Evolutionary conservation across 164 flowering plant genomes (phyloP).

Genomic region (Liriodendron chinense): DNA sequence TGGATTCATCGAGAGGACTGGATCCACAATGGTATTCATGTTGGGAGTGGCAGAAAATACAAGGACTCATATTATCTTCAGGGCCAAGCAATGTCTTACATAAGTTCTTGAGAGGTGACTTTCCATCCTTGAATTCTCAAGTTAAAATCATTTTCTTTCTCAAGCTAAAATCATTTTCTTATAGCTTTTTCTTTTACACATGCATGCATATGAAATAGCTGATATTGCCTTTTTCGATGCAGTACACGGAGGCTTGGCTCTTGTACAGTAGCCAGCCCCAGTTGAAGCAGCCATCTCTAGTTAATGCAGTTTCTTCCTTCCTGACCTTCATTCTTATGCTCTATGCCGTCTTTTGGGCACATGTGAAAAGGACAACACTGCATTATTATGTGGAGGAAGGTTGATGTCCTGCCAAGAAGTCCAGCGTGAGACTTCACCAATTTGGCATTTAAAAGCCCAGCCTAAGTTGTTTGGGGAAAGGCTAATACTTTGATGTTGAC

Average conservation of each 20-base stretch:
- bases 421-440: too few relatives aligned
- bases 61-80: conserved; percentile 84
- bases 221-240: not conserved
- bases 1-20: conserved; percentile 98
- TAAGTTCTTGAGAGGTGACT: conserved; percentile 43
- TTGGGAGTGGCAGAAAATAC: conserved; percentile 87
- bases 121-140: not conserved
- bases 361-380: too few relatives aligned
- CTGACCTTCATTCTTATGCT: too few relatives aligned
- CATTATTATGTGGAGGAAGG: too few relatives aligned
- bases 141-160: not conserved
- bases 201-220: too few relatives aligned
- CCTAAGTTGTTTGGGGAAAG: too few relatives aligned
- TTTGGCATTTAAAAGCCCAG: too few relatives aligned
- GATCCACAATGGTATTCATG: conserved; percentile 77
- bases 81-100: conserved; percentile 91
- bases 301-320: not conserved
- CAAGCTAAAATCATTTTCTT: too few relatives aligned
- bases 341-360: too few relatives aligned
- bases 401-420: too few relatives aligned
- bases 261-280: not conserved
- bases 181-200: too few relatives aligned
- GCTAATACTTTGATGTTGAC: too few relatives aligned
- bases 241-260: not conserved
- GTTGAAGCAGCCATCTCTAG: not conserved